Evolutionary conservation across 805 yeast species (phyloP).

Genomic region (Candida dajiaensis): DNA sequence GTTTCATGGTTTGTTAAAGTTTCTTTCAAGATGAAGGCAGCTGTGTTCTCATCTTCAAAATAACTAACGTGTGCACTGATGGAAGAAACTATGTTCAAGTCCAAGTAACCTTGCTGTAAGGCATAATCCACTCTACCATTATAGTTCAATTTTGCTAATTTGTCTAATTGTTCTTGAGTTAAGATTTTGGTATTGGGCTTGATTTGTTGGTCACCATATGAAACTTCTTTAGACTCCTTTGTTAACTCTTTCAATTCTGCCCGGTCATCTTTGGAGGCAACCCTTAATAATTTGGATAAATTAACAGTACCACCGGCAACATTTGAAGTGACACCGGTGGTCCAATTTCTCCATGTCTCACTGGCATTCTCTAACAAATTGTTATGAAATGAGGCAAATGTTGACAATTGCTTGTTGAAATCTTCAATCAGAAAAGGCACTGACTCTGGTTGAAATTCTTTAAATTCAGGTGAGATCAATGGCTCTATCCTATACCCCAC

Average conservation of each 20-base stretch:
- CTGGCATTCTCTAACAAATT: constrained; percentile 10
- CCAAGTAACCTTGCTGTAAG: constrained; percentile 72
- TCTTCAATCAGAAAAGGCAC: constrained; percentile 47
- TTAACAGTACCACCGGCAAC: neutral
- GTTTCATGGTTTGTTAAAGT: constrained; percentile 26
- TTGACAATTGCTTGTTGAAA: constrained; percentile 33
- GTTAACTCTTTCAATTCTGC: constrained; percentile 5
- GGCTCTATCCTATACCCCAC: constrained; percentile 90
- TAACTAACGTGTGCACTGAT: constrained; percentile 85
- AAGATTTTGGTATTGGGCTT: constrained; percentile 3
- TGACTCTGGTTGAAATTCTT: constrained; percentile 45
- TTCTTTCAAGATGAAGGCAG: constrained; percentile 69
- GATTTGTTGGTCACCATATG: neutral
- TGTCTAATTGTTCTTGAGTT: constrained; percentile 25
- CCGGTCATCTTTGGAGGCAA: constrained; percentile 2
- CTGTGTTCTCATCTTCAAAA: constrained; percentile 80
- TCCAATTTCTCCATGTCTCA: constrained; percentile 6
- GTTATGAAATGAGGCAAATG: constrained; percentile 18
- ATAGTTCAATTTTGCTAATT: constrained; percentile 48
- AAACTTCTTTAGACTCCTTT: constrained; percentile 16
- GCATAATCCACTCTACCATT: constrained; percentile 80
- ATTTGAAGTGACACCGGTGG: constrained; percentile 1
- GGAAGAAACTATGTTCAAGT: constrained; percentile 73
- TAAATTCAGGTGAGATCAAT: constrained; percentile 45
- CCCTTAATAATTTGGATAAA: neutral